A percentile compares a stretch with the other conserved stretches of the same genome.
phyloP scores from a whole-genome alignment of 179 eudicot genomes.

The Carnegiea gigantea region DNA sequence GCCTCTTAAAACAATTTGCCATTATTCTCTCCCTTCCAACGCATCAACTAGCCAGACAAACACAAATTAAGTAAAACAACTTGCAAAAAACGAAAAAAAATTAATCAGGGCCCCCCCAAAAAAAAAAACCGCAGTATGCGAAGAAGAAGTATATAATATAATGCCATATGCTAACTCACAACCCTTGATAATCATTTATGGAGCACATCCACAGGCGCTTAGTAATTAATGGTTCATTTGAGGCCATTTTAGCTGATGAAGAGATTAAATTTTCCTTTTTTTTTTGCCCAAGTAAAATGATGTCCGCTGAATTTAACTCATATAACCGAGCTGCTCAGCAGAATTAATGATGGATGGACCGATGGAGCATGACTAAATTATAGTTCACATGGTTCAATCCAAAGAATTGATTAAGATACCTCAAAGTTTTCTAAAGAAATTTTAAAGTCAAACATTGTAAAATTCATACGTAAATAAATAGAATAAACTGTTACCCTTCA shows the following conservation, averaged over 20 bases:
- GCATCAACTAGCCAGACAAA: not conserved
- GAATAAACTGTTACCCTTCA: too few relatives aligned
- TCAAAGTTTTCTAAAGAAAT: not conserved
- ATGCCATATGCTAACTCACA: not conserved
- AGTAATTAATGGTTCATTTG: not conserved
- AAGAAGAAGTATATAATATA: not conserved
- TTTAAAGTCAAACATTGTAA: too few relatives aligned
- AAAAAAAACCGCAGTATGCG: not conserved
- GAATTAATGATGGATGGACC: too few relatives aligned
- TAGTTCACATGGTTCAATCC: too few relatives aligned
- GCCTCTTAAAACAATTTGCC: not conserved
- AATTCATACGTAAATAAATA: too few relatives aligned
- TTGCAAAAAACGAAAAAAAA: too few relatives aligned
- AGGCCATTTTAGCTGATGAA: not conserved
- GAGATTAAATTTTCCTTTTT: not conserved
- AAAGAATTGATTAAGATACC: too few relatives aligned
- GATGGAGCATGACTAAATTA: too few relatives aligned
- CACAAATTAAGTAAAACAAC: too few relatives aligned
- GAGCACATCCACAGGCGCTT: not conserved
- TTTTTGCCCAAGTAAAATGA: too few relatives aligned
- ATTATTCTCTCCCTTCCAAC: not conserved
- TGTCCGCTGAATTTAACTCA: too few relatives aligned
- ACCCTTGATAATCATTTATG: not conserved
- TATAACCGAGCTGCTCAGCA: too few relatives aligned
- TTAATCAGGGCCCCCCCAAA: not conserved